phyloP scores from a whole-genome alignment of 805 yeast genomes.

The Starmerella apicola region DNA sequence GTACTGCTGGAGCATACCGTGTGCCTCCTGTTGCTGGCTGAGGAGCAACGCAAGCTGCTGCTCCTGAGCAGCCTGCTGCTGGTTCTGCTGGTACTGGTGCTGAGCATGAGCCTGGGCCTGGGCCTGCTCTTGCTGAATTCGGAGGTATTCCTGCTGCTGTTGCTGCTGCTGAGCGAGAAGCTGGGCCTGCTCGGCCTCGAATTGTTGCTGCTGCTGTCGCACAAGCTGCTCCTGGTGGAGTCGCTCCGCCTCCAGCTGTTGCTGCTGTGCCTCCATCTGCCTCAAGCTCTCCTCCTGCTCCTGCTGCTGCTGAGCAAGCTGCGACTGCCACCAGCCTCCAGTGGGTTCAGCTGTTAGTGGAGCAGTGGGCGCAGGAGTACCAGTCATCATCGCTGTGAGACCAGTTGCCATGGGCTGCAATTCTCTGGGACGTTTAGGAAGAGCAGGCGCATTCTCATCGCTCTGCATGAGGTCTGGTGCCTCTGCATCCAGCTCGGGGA shows the following conservation, averaged over 20 bases:
- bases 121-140: slow-evolving; percentile 35
- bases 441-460: slow-evolving; percentile 35
- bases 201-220: slow-evolving; percentile 52
- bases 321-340: slow-evolving; percentile 38
- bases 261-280: slow-evolving; percentile 47
- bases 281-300: slow-evolving; percentile 48
- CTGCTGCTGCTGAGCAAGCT: slow-evolving; percentile 37
- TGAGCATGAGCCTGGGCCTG: no score
- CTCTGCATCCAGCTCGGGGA: slow-evolving; percentile 51
- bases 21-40: slow-evolving; percentile 79
- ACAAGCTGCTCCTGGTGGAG: slow-evolving; percentile 57
- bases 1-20: slow-evolving; percentile 69
- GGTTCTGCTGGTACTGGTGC: slow-evolving; percentile 73
- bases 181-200: slow-evolving; percentile 62
- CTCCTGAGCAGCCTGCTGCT: slow-evolving; percentile 68
- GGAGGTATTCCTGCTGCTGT: slow-evolving; percentile 57
- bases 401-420: slow-evolving; percentile 23
- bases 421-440: slow-evolving; percentile 32
- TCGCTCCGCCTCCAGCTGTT: slow-evolving; percentile 47
- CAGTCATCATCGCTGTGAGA: not conserved
- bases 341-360: slow-evolving; percentile 25
- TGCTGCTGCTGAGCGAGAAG: slow-evolving; percentile 56
- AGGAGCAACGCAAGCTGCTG: slow-evolving; percentile 62
- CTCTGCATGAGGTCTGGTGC: slow-evolving; percentile 46
- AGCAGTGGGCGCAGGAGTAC: slow-evolving; percentile 3